Percentiles rank a stretch among this genome's conserved stretches.
phyloP scores from a whole-genome alignment of 352 stramenopile genomes.

The Phytophthora sp. region DNA sequence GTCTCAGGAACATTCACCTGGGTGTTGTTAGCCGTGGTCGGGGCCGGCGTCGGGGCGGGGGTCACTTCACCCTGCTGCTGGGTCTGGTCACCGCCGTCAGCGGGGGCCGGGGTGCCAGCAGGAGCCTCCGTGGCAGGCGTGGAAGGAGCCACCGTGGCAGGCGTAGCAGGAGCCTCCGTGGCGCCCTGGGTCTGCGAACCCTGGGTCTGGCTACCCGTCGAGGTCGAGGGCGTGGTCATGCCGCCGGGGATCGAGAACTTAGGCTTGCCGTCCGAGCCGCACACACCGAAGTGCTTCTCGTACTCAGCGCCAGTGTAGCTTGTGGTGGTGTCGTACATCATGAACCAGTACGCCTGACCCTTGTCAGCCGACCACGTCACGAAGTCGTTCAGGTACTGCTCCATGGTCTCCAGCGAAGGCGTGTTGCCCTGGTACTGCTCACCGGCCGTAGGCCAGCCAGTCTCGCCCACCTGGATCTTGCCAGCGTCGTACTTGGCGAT shows the following conservation, averaged over 20 bases:
- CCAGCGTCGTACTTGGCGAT: conserved; percentile 36
- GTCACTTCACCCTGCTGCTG: conserved; percentile 5
- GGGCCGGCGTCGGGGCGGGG: conserved; percentile 5
- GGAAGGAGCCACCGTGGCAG: not conserved
- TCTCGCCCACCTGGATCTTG: conserved; percentile 60
- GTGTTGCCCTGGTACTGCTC: conserved; percentile 35
- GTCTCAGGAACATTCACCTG: conserved; percentile 11
- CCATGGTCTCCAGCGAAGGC: conserved; percentile 43
- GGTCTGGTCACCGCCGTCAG: conserved; percentile 15
- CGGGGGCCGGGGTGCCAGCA: not conserved
- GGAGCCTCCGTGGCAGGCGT: not conserved
- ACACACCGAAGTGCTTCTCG: conserved; percentile 68
- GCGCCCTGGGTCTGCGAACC: not conserved
- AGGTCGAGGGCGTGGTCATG: not conserved
- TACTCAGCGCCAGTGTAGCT: conserved; percentile 52
- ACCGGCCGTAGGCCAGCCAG: conserved; percentile 55
- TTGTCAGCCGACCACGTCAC: conserved; percentile 36
- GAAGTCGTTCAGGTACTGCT: conserved; percentile 59
- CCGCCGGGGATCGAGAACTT: conserved; percentile 45
- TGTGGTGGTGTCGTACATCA: conserved; percentile 65
- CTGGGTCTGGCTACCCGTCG: not conserved
- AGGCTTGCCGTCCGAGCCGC: conserved; percentile 33
- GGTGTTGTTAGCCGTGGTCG: not conserved
- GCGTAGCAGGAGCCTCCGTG: not conserved
- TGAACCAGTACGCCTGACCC: conserved; percentile 56